Base-by-base conservation (phyloP, 192 early-diverging fungal species). In the Backusella liffmaniae region DNA sequence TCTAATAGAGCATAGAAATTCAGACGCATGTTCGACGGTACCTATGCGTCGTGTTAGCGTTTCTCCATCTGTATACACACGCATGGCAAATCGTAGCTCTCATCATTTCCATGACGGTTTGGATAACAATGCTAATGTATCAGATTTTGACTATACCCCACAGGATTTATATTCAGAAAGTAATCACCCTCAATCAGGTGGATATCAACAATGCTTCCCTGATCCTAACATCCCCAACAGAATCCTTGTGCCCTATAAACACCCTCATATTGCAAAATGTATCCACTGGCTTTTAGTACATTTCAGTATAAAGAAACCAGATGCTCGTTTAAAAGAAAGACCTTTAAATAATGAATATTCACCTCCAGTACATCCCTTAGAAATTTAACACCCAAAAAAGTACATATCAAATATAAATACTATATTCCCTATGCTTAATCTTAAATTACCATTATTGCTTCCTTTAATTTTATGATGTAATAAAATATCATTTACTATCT, bases 21-120 rank as follows among this genome's bases (percentile, higher is more conserved):
- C 16, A 32, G 29, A 18, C 1, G 8, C 7, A 7, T 32, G 32
- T 36, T 67, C 35, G 16, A 26, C 18, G n/a, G 8, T 36, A 67
- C 66, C 66, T 36, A 67, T 67, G 66, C 29, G 66, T n/a, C 66
- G 66, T 67, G 66, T 67, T 7, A 67, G 66, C 2, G 35, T 67
- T 7, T 67, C 66, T 3, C 35, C 66, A 8, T 67, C 66, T 35
- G 35, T 67, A 15, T 67, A 67, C 10, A 67, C 32, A n/a, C 66
- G 35, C 9, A 67, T 67, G 66, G 7, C 5, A 4, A 32, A 36
- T 1, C 56, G 26, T 29, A 62, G 21, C 9, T 62, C 23, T 62
- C 23, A 16, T 6, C 66, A 67, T 32, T 30, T 5, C n/a, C 32
- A 67, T 9, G 66, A 36, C 6, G 15, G 18, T 32, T 30, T 21